Evolutionary conservation across 495 filamentous ascomycete species (phyloP).

Genomic region (Xylaria intraflava): DNA sequence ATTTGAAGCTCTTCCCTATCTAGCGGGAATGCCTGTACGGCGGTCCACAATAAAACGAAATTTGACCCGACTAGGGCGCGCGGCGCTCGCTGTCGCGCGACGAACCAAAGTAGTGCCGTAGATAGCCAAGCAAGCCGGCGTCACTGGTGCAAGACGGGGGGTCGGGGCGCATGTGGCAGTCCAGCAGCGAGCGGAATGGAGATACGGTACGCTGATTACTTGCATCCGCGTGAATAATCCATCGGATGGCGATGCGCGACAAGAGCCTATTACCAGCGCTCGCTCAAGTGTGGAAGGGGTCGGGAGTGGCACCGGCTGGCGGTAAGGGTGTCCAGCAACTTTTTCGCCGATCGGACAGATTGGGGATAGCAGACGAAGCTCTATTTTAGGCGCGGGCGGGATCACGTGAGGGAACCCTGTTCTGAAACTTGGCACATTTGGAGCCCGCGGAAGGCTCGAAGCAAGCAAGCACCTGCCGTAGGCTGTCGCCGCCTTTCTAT

Average conservation of each 20-base stretch:
- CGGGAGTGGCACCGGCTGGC: neutral
- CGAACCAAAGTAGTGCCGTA: slow-evolving; percentile 6
- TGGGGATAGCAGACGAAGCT: slow-evolving; percentile 7
- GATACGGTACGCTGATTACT: neutral
- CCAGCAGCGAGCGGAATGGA: slow-evolving; percentile 1
- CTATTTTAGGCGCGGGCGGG: slow-evolving; percentile 7
- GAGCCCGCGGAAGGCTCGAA: too few relatives aligned
- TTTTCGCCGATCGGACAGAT: slow-evolving; percentile 6
- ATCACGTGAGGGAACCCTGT: slow-evolving; percentile 10
- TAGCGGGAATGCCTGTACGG: slow-evolving; percentile 3
- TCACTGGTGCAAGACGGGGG: slow-evolving; percentile 1
- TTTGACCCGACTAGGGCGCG: slow-evolving; percentile 7
- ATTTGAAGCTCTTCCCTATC: neutral
- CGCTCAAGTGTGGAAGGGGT: slow-evolving; percentile 2
- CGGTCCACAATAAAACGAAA: slow-evolving; percentile 8
- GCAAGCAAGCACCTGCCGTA: too few relatives aligned
- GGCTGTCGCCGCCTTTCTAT: neutral
- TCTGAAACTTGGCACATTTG: neutral
- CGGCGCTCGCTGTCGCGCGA: slow-evolving; percentile 4
- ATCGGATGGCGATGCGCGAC: slow-evolving; percentile 1
- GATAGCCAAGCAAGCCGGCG: neutral
- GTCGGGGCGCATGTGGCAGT: slow-evolving; percentile 1
- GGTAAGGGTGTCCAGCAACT: slow-evolving; percentile 7
- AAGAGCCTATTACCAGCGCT: neutral
- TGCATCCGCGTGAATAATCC: neutral